phyloP scores from a whole-genome alignment of 2,329 filamentous ascomycete species.

The Fusarium nelsonii region DNA sequence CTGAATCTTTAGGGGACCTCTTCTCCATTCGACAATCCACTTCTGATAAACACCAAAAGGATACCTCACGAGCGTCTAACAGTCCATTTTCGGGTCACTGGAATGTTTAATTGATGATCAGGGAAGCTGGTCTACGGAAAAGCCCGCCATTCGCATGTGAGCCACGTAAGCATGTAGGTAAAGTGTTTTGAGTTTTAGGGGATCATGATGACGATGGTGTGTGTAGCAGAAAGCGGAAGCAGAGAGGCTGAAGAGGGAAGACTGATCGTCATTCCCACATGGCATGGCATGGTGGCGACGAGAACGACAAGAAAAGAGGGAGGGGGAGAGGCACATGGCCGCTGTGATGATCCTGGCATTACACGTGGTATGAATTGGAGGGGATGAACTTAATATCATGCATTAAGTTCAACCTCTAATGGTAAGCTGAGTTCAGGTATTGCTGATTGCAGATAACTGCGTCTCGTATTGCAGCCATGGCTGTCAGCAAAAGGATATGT shows the following conservation, averaged over 20 bases:
- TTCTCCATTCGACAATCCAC: background rate
- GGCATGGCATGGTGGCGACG: constrained; percentile 14
- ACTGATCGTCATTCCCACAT: constrained; percentile 32
- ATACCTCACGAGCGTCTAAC: background rate
- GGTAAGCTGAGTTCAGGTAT: constrained; percentile 8
- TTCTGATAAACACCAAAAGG: constrained; percentile 17
- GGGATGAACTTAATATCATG: constrained; percentile 6
- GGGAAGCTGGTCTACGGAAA: background rate
- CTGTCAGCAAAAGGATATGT: constrained; percentile 4
- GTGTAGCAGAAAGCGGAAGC: background rate
- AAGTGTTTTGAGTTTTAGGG: background rate
- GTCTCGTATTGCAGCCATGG: constrained; percentile 5
- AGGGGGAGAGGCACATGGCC: constrained; percentile 16
- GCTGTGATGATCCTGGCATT: constrained; percentile 20
- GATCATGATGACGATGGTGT: constrained; percentile 1
- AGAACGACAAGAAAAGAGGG: background rate
- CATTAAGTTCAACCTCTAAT: constrained; percentile 4
- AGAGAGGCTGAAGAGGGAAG: background rate
- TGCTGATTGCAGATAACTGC: background rate
- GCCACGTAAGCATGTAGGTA: background rate
- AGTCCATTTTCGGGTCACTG: background rate
- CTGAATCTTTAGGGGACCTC: constrained; percentile 2
- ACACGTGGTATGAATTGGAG: constrained; percentile 34
- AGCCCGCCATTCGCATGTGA: constrained; percentile 11
- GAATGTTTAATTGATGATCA: constrained; percentile 3